Evolutionary conservation across 495 filamentous ascomycete genomes (phyloP).

Genomic region (Penicillium coffeae): DNA sequence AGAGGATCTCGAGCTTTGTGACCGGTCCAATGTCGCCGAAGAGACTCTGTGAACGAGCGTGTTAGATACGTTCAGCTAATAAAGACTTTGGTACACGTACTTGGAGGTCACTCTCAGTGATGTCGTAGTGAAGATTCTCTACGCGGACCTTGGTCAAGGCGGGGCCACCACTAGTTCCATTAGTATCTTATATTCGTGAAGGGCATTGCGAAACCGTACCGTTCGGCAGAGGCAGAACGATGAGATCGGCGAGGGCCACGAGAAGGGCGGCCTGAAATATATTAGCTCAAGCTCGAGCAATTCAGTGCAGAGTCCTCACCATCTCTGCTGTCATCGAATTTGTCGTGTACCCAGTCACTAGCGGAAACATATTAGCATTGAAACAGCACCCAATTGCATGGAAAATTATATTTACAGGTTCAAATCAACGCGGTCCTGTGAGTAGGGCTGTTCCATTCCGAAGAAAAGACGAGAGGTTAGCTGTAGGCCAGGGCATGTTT

Average conservation of each 20-base stretch:
- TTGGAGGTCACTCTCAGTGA: conserved; percentile 80
- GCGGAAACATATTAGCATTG: conserved; percentile 13
- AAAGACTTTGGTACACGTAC: conserved; percentile 41
- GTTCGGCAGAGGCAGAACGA: conserved; percentile 47
- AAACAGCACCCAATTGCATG: conserved; percentile 4
- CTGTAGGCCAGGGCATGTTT: conserved; percentile 47
- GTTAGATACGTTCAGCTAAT: neutral
- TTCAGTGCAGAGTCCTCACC: conserved; percentile 28
- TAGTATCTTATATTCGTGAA: conserved; percentile 9
- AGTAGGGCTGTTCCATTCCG: conserved; percentile 52
- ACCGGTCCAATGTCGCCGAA: conserved; percentile 77
- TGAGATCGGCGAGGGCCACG: conserved; percentile 37
- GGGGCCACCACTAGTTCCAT: conserved; percentile 26
- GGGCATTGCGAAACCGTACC: conserved; percentile 36
- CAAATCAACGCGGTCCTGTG: conserved; percentile 51
- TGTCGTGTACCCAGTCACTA: conserved; percentile 91
- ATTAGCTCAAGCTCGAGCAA: conserved; percentile 13
- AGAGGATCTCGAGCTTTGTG: conserved; percentile 64
- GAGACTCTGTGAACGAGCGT: conserved; percentile 55
- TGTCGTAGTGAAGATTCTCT: conserved; percentile 91
- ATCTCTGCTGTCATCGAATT: conserved; percentile 65
- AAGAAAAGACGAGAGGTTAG: conserved; percentile 52
- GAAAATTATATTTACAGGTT: conserved; percentile 43
- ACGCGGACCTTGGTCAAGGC: conserved; percentile 72
- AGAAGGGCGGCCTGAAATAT: conserved; percentile 33